These are phyloP conservation scores for Tinospora cordifolia DNA, from an alignment of 164 flowering plant species.

Conservation along the genomic window DNA sequence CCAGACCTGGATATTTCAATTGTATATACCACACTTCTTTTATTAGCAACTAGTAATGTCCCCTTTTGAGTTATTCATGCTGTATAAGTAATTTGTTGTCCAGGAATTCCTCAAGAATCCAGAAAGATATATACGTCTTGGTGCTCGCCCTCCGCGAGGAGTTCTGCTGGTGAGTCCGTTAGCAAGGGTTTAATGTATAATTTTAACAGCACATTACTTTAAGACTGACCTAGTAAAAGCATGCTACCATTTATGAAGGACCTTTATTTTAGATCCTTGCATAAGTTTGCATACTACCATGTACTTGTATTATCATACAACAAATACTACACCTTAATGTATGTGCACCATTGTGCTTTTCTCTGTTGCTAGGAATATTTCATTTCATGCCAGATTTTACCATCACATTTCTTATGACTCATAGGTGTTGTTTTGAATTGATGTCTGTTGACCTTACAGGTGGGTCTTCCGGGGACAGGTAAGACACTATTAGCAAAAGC, in stretches of 20 bases:
- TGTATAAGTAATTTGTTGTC: slow-evolving; percentile 17
- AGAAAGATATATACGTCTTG: slow-evolving; percentile 69
- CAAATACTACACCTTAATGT: not conserved
- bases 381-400: not conserved
- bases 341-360: not conserved
- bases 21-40: not conserved
- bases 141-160: slow-evolving; percentile 99
- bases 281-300: not conserved
- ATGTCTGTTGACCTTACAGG: slow-evolving; percentile 44
- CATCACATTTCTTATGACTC: too few species aligned
- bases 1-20: not conserved
- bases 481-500: slow-evolving; percentile 98
- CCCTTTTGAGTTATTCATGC: not conserved
- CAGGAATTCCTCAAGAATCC: slow-evolving; percentile 98
- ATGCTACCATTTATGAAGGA: not conserved
- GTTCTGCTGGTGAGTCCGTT: slow-evolving; percentile 85
- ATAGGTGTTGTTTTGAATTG: not conserved
- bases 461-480: slow-evolving; percentile 99
- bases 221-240: not conserved
- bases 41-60: not conserved
- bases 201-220: not conserved
- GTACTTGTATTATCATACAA: not conserved
- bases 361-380: not conserved
- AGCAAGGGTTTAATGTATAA: not conserved
- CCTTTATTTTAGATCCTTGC: not conserved